These are phyloP conservation scores for Colletotrichum sp. DNA, from an alignment of 2,329 filamentous ascomycete species.

Conservation along the genomic window DNA sequence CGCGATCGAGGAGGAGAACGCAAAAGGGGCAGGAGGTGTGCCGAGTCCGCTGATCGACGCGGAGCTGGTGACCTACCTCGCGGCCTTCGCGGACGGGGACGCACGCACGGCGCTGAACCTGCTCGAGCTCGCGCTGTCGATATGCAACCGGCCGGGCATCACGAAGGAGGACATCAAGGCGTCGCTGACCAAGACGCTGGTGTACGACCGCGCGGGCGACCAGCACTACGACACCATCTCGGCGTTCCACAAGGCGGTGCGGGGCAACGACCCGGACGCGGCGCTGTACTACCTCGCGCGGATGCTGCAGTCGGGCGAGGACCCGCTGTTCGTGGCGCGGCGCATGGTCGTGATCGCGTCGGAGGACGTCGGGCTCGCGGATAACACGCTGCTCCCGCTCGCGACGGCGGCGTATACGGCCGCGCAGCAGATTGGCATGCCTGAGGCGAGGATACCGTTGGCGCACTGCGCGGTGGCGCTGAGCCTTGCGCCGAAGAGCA, in stretches of 20 bases:
- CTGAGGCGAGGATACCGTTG: slow-evolving; percentile 90
- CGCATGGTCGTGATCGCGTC: slow-evolving; percentile 94
- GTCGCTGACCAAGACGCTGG: slow-evolving; percentile 86
- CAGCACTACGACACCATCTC: slow-evolving; percentile 98
- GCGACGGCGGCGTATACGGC: slow-evolving; percentile 88
- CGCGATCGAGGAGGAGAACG: slow-evolving; percentile 68
- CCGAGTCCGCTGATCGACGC: slow-evolving; percentile 71
- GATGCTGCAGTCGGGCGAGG: slow-evolving; percentile 95
- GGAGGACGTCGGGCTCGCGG: slow-evolving; percentile 91
- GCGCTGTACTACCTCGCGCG: slow-evolving; percentile 92
- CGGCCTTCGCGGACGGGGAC: slow-evolving; percentile 89
- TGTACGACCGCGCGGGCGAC: slow-evolving; percentile 94
- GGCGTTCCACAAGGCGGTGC: slow-evolving; percentile 94
- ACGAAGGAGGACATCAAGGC: slow-evolving; percentile 81
- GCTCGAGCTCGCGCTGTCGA: slow-evolving; percentile 84
- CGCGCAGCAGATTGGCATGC: slow-evolving; percentile 92
- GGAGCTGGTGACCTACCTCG: slow-evolving; percentile 80
- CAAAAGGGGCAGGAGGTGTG: slow-evolving; percentile 22
- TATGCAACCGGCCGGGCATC: slow-evolving; percentile 67
- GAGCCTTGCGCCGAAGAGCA: slow-evolving; percentile 83
- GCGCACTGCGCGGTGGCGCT: slow-evolving; percentile 87
- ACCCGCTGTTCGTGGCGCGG: slow-evolving; percentile 89
- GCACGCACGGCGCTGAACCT: slow-evolving; percentile 92
- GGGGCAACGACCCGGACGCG: slow-evolving; percentile 85
- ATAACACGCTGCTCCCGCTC: slow-evolving; percentile 81